Conservation (phyloP, 202 grass and related monocot genomes). For the Panicum virgatum region DNA sequence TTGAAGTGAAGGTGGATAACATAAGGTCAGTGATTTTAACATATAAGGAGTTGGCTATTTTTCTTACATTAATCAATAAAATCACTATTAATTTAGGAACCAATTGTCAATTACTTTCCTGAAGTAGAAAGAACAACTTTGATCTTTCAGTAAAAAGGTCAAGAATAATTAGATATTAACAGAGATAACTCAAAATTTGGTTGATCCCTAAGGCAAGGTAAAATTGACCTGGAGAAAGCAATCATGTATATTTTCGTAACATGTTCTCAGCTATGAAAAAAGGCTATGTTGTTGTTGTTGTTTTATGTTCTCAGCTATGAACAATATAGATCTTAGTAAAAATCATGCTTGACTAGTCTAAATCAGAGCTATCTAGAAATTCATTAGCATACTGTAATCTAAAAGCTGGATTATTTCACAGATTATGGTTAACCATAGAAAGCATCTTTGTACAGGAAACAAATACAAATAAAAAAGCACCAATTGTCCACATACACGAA, state of each 20-base stretch:
- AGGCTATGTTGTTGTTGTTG: no score
- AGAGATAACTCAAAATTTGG: not conserved
- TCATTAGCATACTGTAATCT: conserved; percentile 10
- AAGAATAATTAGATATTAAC: not conserved
- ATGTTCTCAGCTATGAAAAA: not conserved
- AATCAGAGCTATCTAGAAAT: not conserved
- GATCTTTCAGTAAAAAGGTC: not conserved
- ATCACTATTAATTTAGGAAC: not conserved
- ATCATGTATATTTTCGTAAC: conserved; percentile 1
- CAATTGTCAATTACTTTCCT: conserved; percentile 2
- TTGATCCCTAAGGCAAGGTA: not conserved
- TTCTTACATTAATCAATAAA: conserved; percentile 15
- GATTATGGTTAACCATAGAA: not conserved
- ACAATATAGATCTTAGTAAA: conserved; percentile 21
- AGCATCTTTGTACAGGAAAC: not conserved
- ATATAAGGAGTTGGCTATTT: conserved; percentile 33
- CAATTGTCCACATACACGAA: not conserved
- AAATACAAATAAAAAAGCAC: not conserved
- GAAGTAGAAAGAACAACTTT: not conserved
- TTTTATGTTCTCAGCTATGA: not conserved
- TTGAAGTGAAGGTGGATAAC: conserved; percentile 85
- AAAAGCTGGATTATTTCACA: not conserved
- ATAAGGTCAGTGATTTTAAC: conserved; percentile 65
- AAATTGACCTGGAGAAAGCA: conserved; percentile 12
- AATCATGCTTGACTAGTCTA: not conserved